Base-by-base conservation (phyloP, 371 early-diverging fungal species). In the Dipsacomyces acuminosporus region DNA sequence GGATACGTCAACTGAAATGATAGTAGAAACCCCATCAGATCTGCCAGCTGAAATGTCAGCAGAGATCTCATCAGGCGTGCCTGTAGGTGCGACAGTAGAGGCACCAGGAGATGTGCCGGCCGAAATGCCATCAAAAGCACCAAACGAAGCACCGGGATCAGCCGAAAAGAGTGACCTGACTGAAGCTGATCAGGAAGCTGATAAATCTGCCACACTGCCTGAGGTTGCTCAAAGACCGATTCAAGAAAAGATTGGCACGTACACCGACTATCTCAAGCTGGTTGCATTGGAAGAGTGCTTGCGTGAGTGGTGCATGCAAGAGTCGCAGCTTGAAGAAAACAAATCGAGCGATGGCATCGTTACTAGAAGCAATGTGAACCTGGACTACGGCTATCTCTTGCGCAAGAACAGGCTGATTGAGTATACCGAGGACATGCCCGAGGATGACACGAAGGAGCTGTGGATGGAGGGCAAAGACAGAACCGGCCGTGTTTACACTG, bases 201-300 rank as follows among this genome's bases (percentile, higher is more conserved):
- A n/a, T n/a, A n/a, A n/a, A n/a, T n/a, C n/a, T n/a, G n/a, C n/a
- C n/a, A n/a, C n/a, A n/a, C n/a, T n/a, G n/a, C n/a, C n/a, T n/a
- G n/a, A n/a, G n/a, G n/a, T n/a, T n/a, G 30, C 30, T 11, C 5
- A 30, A 5, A 30, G 7, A 11, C 30, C 34, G 22, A 25, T 56
- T 21, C 49, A 48, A 1, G 54, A 61, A 42, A 53, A 70, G 19
- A 18, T 21, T 3, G 44, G 53, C 36, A 50, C 72, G 13, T 70
- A 56, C 34, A 61, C 63, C 0, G 74, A 73, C 56, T 73, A 73
- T 36, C 38, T 61, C 23, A 50, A 44, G 22, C 66, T 73, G 20
- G 53, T 73, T 14, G 13, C n/a, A 13, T 45, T 73, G 18, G 74
- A 73, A 17, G 59, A 71, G 35, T 61, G 59, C 48, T 52, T 73